A percentile compares a stretch with the other conserved stretches of the same genome.
Evolutionary conservation across 78 protist genomes (phyloP).

Genomic region (Polysphondylium violaceum): DNA sequence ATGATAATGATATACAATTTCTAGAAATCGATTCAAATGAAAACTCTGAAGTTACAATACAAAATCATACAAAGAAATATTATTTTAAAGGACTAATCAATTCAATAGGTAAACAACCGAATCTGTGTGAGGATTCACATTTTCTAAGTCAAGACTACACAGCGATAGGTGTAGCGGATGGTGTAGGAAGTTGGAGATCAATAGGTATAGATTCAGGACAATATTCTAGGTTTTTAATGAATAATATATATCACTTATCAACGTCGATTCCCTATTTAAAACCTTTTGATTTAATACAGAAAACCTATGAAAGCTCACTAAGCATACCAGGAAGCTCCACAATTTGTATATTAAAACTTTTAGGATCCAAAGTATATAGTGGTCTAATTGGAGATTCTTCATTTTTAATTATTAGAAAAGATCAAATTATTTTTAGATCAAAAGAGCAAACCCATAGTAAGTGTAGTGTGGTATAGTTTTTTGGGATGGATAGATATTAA

Average conservation of each 20-base stretch:
- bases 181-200: constrained; percentile 68
- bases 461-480: too few species aligned
- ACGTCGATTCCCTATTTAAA: not conserved
- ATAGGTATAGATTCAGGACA: constrained; percentile 63
- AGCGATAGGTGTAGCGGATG: constrained; percentile 72
- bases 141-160: constrained; percentile 43
- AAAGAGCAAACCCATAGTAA: constrained; percentile 68
- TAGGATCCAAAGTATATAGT: constrained; percentile 41
- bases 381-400: constrained; percentile 77
- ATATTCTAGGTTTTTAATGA: constrained; percentile 32
- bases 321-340: constrained; percentile 52
- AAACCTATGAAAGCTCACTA: constrained; percentile 17
- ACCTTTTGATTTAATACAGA: constrained; percentile 50
- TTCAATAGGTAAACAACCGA: constrained; percentile 57
- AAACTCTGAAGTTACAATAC: not conserved
- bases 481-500: too few species aligned
- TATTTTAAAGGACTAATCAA: constrained; percentile 68
- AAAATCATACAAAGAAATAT: constrained; percentile 29
- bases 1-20: too few species aligned
- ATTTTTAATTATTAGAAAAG: constrained; percentile 42
- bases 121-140: constrained; percentile 47
- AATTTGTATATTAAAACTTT: constrained; percentile 62
- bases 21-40: not conserved
- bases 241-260: not conserved
- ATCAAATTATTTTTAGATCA: constrained; percentile 39